Evolutionary conservation across 805 yeast species (phyloP).

Genomic region (Spathaspora gorwiae): DNA sequence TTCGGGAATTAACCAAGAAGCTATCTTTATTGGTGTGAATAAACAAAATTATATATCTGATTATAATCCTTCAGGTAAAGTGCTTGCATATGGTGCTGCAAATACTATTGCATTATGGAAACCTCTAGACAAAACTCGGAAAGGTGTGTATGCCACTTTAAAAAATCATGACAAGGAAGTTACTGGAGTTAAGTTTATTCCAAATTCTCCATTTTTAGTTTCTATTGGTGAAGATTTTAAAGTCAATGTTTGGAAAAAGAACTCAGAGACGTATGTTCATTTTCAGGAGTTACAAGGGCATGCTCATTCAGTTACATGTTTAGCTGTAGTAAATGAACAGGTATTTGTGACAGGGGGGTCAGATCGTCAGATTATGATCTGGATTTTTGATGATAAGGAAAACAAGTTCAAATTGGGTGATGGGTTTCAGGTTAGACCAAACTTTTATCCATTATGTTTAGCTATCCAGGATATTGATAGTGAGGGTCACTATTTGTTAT

Average conservation of each 20-base stretch:
- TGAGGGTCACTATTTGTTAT: conserved; percentile 41
- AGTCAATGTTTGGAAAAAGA: conserved; percentile 55
- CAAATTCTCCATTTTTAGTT: conserved; percentile 41
- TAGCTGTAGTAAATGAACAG: conserved; percentile 38
- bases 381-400: conserved; percentile 33
- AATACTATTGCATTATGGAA: conserved; percentile 63
- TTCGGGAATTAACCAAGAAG: conserved; percentile 34
- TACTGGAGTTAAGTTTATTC: conserved; percentile 57
- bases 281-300: conserved; percentile 37
- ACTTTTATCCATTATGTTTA: conserved; percentile 41
- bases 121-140: conserved; percentile 40
- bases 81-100: conserved; percentile 72
- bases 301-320: conserved; percentile 48
- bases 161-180: conserved; percentile 61
- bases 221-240: conserved; percentile 67
- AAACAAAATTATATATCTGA: conserved; percentile 59
- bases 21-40: conserved; percentile 70
- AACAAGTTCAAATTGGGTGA: conserved; percentile 20
- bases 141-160: conserved; percentile 52
- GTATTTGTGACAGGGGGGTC: conserved; percentile 61
- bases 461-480: conserved; percentile 29
- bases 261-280: conserved; percentile 17
- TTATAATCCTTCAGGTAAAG: conserved; percentile 28
- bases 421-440: conserved; percentile 32
- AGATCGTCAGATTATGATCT: conserved; percentile 52